A percentile compares a stretch with the other conserved stretches of the same genome.
Evolutionary conservation across 768 basidiomycete species (phyloP).

Genomic region (Boletus vinaceobasis): DNA sequence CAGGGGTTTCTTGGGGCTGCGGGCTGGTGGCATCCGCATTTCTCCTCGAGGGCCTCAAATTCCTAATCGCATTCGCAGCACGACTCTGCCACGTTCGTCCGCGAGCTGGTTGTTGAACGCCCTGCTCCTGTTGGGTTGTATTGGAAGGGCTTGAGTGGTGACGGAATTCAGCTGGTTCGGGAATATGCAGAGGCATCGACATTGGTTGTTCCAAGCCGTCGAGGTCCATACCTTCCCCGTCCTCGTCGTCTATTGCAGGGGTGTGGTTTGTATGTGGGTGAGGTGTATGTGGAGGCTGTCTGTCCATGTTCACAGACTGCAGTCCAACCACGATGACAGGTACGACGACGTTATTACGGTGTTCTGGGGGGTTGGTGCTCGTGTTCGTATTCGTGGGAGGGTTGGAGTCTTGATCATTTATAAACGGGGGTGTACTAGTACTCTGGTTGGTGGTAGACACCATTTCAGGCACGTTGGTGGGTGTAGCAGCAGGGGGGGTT

Average conservation of each 20-base stretch:
- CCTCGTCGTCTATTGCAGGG: conserved; percentile 20
- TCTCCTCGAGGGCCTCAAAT: conserved; percentile 42
- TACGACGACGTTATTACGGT: conserved; percentile 51
- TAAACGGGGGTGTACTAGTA: conserved; percentile 1
- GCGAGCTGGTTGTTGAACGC: conserved; percentile 22
- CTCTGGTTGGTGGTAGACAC: conserved; percentile 10
- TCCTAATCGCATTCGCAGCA: conserved; percentile 60
- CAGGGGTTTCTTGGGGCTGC: conserved; percentile 21
- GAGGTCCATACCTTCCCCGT: conserved; percentile 26
- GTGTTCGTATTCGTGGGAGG: conserved; percentile 15
- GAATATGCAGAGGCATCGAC: conserved; percentile 25
- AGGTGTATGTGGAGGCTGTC: conserved; percentile 27
- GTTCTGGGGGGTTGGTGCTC: conserved; percentile 19
- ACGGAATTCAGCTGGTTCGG: conserved; percentile 23
- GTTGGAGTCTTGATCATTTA: conserved; percentile 15
- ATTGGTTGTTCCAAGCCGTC: conserved; percentile 26
- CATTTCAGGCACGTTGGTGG: conserved; percentile 17
- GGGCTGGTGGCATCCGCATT: conserved; percentile 19
- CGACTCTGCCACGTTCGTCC: conserved; percentile 56
- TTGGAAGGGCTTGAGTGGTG: conserved; percentile 13
- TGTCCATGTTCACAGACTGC: conserved; percentile 62
- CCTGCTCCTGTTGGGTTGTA: conserved; percentile 14
- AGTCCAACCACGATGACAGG: conserved; percentile 83
- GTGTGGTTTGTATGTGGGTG: conserved; percentile 12
- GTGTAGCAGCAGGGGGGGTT: conserved; percentile 10